Evolutionary conservation across 352 stramenopile species (phyloP), one percentile per base, ranked within the genome.

Genomic region (Phytophthora idaei): DNA sequence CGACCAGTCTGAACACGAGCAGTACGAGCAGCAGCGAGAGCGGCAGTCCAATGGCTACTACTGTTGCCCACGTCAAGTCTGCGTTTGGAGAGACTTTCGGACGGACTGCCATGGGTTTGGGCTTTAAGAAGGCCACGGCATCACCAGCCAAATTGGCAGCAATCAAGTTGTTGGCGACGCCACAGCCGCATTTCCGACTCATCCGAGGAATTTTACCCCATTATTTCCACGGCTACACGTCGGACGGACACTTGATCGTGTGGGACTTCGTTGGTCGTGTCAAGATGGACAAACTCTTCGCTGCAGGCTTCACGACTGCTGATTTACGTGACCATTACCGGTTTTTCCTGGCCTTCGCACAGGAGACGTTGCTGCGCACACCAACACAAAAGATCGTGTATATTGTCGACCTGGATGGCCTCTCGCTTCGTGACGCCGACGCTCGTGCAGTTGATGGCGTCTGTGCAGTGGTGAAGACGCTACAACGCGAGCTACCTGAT

Each of bases 181-280:
- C 86, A 25, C 82, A 78, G 29, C 86, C 86, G 25, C 86, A 94
- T 64, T 94, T 88, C 53, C 82, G 82, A 21, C 78, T 78, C 49
- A 90, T 94, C 32, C 83, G 83, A 25, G 74, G 64, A 47, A 87
- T 94, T 49, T 39, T 94, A 17, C 86, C 86, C 5, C 86, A 94
- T 39, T 92, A 87, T 29, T 92, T 85, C 28, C 86, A 94, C 45
- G 86, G 86, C 28, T 94, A 89, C 66, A 90, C 81, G 3, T 76
- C 78, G 1, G 69, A 85, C 12, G 86, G 86, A 7, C 65, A 92
- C 57, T 78, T 90, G 8, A 71, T 94, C 10, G 76, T 92, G 36
- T 94, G 83, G 83, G 86, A 94, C 39, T 92, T 92, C 31, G 42
- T 94, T 12, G 86, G 86, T 2, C 81, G 89, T 47, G 84, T 92